A percentile compares a stretch with the other conserved stretches of the same genome.
Conservation (phyloP, 768 basidiomycete species). For the Hericium erinaceus region DNA sequence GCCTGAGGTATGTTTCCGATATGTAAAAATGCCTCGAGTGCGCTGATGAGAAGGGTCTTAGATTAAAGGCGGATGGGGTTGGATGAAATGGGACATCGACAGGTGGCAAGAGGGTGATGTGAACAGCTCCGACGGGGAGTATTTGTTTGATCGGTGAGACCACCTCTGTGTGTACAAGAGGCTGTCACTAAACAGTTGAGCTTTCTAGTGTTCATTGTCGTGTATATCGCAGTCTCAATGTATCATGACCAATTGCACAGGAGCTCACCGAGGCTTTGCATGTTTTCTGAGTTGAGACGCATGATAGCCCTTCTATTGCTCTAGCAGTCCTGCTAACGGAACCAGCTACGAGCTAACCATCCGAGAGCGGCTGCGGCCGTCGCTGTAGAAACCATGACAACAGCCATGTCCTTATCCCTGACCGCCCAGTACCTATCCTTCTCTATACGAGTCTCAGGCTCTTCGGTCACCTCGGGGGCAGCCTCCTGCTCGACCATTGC, state of each 20-base stretch:
- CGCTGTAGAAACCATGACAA: background rate
- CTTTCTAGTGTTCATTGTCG: constrained; percentile 39
- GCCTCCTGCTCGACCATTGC: too few relatives aligned
- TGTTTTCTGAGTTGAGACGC: background rate
- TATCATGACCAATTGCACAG: background rate
- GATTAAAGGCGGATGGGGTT: constrained; percentile 64
- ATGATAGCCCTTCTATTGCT: background rate
- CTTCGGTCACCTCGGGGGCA: background rate
- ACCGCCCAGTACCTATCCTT: background rate
- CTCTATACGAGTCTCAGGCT: background rate
- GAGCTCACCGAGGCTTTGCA: background rate
- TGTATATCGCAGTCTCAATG: constrained; percentile 38
- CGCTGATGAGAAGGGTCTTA: constrained; percentile 15
- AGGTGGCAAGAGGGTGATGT: constrained; percentile 35
- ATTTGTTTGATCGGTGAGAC: constrained; percentile 39
- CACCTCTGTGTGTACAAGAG: background rate
- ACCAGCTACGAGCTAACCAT: background rate
- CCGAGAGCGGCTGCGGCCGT: background rate
- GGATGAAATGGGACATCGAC: constrained; percentile 51
- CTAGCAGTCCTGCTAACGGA: too few relatives aligned
- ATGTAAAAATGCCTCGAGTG: background rate
- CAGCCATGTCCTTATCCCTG: background rate
- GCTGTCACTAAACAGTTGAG: background rate
- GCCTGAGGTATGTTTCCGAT: constrained; percentile 41
- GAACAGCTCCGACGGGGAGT: constrained; percentile 32